phyloP scores from a whole-genome alignment of 192 early-diverging fungal genomes.

The Lobosporangium transversale region DNA sequence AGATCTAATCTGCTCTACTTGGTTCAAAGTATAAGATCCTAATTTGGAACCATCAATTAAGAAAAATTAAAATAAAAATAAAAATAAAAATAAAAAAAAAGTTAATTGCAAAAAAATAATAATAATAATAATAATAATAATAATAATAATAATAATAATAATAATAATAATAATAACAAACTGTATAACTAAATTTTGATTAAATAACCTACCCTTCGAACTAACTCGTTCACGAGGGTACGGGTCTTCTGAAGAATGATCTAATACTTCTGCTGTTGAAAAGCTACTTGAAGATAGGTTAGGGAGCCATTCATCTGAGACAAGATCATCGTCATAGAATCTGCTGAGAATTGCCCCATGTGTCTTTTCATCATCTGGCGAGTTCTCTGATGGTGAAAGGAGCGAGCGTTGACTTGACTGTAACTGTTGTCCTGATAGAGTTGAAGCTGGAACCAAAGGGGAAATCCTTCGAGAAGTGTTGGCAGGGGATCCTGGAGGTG shows the following conservation, averaged over 20 bases:
- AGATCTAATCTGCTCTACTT: constrained; percentile 25
- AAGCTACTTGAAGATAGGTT: constrained; percentile 20
- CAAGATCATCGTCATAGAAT: constrained; percentile 33
- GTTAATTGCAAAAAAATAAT: not conserved
- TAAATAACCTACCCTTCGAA: constrained; percentile 42
- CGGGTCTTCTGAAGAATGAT: constrained; percentile 27
- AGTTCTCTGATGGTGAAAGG: constrained; percentile 18
- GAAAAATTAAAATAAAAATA: not conserved
- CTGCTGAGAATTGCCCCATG: constrained; percentile 4
- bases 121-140: too few species aligned
- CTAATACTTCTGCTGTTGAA: constrained; percentile 5
- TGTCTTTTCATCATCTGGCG: constrained; percentile 13
- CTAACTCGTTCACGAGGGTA: constrained; percentile 27
- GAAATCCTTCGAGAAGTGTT: constrained; percentile 25
- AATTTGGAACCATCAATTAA: not conserved
- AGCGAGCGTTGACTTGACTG: constrained; percentile 14
- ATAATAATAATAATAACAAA: too few species aligned
- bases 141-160: too few species aligned
- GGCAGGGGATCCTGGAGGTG: constrained; percentile 44
- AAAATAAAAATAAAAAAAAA: not conserved
- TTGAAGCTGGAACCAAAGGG: constrained; percentile 17
- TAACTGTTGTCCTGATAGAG: constrained; percentile 8
- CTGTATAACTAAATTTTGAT: too few species aligned
- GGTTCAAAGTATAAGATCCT: constrained; percentile 27
- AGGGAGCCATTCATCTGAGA: constrained; percentile 41